These are phyloP conservation scores for Candida yuanshanica DNA, from an alignment of 805 yeast genomes.

Conservation along the genomic window DNA sequence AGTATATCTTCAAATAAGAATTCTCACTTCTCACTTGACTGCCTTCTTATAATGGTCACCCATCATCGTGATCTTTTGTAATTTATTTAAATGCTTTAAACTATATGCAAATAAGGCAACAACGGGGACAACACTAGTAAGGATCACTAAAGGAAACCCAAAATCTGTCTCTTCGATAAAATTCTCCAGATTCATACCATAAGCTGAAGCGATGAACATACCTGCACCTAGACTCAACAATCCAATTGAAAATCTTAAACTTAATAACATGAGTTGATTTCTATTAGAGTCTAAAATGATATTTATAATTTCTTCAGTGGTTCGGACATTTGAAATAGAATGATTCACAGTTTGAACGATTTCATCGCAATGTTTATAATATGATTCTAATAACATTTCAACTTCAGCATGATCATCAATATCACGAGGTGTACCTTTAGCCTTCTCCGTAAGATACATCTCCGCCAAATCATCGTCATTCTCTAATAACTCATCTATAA, in stretches of 20 bases:
- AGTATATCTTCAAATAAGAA: neutral
- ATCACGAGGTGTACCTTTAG: conserved; percentile 37
- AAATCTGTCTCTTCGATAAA: conserved; percentile 76
- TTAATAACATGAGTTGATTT: conserved; percentile 85
- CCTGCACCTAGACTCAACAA: conserved; percentile 78
- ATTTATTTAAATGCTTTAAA: conserved; percentile 49
- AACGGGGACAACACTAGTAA: conserved; percentile 36
- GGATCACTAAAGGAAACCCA: conserved; percentile 56
- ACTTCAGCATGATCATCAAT: conserved; percentile 77
- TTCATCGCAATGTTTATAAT: conserved; percentile 87
- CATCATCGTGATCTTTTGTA: conserved; percentile 72
- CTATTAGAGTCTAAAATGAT: conserved; percentile 91
- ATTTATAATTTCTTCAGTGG: conserved; percentile 93
- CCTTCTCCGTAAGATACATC: conserved; percentile 67
- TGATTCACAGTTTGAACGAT: conserved; percentile 86
- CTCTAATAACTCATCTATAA: conserved; percentile 78
- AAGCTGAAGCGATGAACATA: conserved; percentile 75
- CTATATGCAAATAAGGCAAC: conserved; percentile 46
- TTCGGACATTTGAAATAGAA: conserved; percentile 72
- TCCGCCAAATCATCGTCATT: conserved; percentile 84
- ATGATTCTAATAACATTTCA: conserved; percentile 85
- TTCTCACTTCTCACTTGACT: neutral
- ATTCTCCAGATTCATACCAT: conserved; percentile 95
- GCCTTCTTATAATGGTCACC: conserved; percentile 27
- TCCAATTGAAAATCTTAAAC: conserved; percentile 77